Evolutionary conservation across 345 rosid species (phyloP).

Genomic region (Pistacia integerrima): DNA sequence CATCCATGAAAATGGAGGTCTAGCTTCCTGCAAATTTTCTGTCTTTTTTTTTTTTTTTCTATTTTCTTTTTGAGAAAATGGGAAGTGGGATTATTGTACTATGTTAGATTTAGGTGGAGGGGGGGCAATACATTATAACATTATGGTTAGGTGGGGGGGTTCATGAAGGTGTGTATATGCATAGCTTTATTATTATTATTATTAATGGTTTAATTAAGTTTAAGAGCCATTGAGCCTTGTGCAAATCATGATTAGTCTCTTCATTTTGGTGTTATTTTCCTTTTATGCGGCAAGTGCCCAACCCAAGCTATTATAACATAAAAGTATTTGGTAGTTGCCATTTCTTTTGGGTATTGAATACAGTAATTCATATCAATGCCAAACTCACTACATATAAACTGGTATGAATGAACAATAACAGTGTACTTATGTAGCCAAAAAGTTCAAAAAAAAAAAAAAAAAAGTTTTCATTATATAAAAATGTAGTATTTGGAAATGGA

Average conservation of each 20-base stretch:
- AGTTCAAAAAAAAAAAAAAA: background rate
- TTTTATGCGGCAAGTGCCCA: constrained; percentile 5
- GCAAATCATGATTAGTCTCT: constrained; percentile 39
- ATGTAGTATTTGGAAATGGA: background rate
- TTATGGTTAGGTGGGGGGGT: constrained; percentile 37
- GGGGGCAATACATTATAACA: constrained; percentile 39
- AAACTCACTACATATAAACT: too few relatives aligned
- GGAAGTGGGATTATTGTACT: constrained; percentile 35
- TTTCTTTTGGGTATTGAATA: too few relatives aligned
- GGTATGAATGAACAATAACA: background rate
- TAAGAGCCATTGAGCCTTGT: constrained; percentile 27
- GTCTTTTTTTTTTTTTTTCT: constrained; percentile 4
- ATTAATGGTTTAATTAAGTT: constrained; percentile 31
- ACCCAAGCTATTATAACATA: too few relatives aligned
- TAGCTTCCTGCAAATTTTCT: constrained; percentile 15
- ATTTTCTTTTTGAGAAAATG: constrained; percentile 22
- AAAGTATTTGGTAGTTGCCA: too few relatives aligned
- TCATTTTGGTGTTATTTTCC: constrained; percentile 14
- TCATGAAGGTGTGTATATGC: constrained; percentile 49
- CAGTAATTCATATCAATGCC: too few relatives aligned
- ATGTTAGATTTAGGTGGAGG: constrained; percentile 43
- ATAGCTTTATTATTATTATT: constrained; percentile 29
- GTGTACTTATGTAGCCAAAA: background rate
- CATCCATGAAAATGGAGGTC: constrained; percentile 31
- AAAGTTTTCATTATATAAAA: too few relatives aligned